Percentiles rank a stretch among this genome's conserved stretches.
These are phyloP conservation scores for Aspergillus intermedius DNA, from an alignment of 2,329 filamentous ascomycete genomes.

Conservation along the genomic window DNA sequence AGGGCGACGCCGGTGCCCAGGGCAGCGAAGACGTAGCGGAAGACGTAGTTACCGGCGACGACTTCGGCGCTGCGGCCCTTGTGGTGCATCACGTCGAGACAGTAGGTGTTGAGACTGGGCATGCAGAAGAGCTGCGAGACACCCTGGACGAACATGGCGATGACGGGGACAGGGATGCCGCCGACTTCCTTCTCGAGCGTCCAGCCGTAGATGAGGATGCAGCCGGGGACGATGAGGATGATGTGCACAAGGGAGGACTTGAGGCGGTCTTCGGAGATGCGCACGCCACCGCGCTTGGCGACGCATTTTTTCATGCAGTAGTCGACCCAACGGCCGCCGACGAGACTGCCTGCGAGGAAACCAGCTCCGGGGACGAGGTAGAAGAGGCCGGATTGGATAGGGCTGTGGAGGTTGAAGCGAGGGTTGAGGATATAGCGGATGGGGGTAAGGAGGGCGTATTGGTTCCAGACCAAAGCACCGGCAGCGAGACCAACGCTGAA, in stretches of 20 bases:
- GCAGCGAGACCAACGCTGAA: slow-evolving; percentile 56
- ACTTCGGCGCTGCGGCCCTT: slow-evolving; percentile 60
- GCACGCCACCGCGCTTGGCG: slow-evolving; percentile 47
- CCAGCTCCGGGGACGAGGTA: slow-evolving; percentile 68
- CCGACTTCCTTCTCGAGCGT: slow-evolving; percentile 50
- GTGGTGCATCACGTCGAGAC: slow-evolving; percentile 70
- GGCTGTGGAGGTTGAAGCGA: slow-evolving; percentile 60
- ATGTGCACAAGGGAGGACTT: slow-evolving; percentile 54
- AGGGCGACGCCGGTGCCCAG: slow-evolving; percentile 64
- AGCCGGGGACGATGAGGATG: slow-evolving; percentile 52
- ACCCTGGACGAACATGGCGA: slow-evolving; percentile 69
- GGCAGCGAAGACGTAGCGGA: slow-evolving; percentile 69
- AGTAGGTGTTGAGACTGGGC: slow-evolving; percentile 71
- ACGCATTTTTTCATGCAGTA: slow-evolving; percentile 60
- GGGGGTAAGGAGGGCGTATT: slow-evolving; percentile 62
- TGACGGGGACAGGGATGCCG: slow-evolving; percentile 55
- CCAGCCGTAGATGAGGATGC: slow-evolving; percentile 66
- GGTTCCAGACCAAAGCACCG: slow-evolving; percentile 65
- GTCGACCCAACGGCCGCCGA: slow-evolving; percentile 68
- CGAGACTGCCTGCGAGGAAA: slow-evolving; percentile 62
- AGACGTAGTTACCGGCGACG: slow-evolving; percentile 72
- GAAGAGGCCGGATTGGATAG: slow-evolving; percentile 63
- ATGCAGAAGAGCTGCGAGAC: slow-evolving; percentile 71
- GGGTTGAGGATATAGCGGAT: slow-evolving; percentile 70
- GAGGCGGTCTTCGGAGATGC: slow-evolving; percentile 63